phyloP scores from a whole-genome alignment of 75 land plant species.

The Ceratopteris richardii region DNA sequence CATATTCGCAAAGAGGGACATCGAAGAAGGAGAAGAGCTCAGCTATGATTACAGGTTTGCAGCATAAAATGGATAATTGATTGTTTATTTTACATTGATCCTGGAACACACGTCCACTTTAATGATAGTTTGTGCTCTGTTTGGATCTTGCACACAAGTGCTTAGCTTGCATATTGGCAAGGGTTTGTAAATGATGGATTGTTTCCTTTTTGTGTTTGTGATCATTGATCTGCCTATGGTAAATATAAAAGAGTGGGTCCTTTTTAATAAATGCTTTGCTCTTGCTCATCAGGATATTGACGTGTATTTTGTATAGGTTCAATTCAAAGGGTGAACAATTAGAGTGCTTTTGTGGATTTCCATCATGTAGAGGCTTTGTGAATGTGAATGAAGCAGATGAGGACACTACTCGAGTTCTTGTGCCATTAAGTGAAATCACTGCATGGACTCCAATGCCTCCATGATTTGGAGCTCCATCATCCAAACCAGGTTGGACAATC shows the following conservation, averaged over 20 bases:
- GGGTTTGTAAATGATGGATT: too few relatives aligned
- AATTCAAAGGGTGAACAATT: constrained; percentile 76
- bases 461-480: too few relatives aligned
- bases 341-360: constrained; percentile 82
- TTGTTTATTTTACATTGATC: too few relatives aligned
- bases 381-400: constrained; percentile 72
- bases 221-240: too few relatives aligned
- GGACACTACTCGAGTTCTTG: constrained; percentile 36
- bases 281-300: neutral
- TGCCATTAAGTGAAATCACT: constrained; percentile 48
- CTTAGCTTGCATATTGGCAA: too few relatives aligned
- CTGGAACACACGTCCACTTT: too few relatives aligned
- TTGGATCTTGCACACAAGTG: too few relatives aligned
- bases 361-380: constrained; percentile 85
- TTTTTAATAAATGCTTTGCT: neutral
- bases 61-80: too few relatives aligned
- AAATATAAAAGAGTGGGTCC: too few relatives aligned
- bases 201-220: too few relatives aligned
- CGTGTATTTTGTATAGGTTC: constrained; percentile 36
- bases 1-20: constrained; percentile 95
- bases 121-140: too few relatives aligned
- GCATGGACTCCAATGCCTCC: constrained; percentile 20
- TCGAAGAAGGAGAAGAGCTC: constrained; percentile 75
- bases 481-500: too few relatives aligned
- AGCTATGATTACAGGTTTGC: constrained; percentile 94